Evolutionary conservation across 257 asterid genomes (phyloP), one percentile per base, ranked within the genome.

Genomic region (Coffea canephora): DNA sequence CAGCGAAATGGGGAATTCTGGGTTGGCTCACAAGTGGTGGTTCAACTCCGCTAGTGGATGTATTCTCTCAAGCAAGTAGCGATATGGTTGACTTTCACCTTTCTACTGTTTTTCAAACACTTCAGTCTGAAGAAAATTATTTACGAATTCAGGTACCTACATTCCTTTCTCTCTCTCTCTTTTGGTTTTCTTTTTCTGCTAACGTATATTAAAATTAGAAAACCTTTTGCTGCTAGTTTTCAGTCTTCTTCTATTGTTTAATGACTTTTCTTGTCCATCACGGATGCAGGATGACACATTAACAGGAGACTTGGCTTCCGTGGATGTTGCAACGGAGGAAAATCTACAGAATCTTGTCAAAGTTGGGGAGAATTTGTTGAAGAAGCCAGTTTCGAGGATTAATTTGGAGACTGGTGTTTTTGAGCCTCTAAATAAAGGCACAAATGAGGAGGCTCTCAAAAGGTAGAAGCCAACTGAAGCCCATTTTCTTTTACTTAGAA

Each of bases 31-130:
- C 75, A 3, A 36, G 80, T 5, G 82, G 79, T 4, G 81, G 84
- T 11, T 84, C 88, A 14, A 82, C 84, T 7, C 95, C 92, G 0
- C 5, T 90, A 8, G 19, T 89, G 0, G 91, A 91, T 48, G 79
- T 78, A 11, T 89, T 83, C 61, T 57, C 78, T 2, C 89, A 84
- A 70, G 86, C 91, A 19, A 86, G 90, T 48, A 78, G 87, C 4
- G 89, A 90, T 75, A 87, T 90, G 90, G 87, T 87, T 14, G 91
- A 90, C 71, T 67, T 84, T 1, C 90, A 89, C 45, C 71, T 83
- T 5, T 84, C 89, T 3, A 85, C 85, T 2, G 69, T 88, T 64
- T 89, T 88, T 9, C 89, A 83, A 74, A 80, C 93, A 8, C 80
- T 80, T 25, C 79, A 67, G 1, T 67, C 71, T 4, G 71, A 67